Evolutionary conservation across 2,329 filamentous ascomycete genomes (phyloP).

Genomic region (Coniochaeta prunicola): DNA sequence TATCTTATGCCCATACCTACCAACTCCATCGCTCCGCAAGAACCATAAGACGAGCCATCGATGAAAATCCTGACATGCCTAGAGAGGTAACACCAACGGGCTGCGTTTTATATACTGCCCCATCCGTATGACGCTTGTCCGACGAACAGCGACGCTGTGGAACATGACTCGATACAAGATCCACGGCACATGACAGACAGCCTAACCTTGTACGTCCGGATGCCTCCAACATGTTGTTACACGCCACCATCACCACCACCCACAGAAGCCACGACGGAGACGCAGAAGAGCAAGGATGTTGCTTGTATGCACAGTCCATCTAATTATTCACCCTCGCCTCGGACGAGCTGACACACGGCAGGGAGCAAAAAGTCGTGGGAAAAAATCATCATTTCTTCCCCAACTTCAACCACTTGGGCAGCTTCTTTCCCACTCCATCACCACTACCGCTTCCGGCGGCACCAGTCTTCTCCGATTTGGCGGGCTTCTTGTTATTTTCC

Average conservation of each 20-base stretch:
- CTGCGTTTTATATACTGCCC: not conserved
- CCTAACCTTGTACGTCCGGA: not conserved
- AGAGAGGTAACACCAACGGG: not conserved
- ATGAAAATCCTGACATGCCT: not conserved
- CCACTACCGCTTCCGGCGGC: conserved; percentile 28
- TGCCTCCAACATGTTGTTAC: not conserved
- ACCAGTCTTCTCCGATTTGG: conserved; percentile 14
- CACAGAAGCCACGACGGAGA: not conserved
- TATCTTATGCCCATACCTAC: not conserved
- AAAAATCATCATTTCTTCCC: conserved; percentile 59
- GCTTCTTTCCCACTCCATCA: conserved; percentile 32
- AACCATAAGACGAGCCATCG: not conserved
- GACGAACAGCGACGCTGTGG: not conserved
- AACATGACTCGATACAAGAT: not conserved
- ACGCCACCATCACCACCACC: not conserved
- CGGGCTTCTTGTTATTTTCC: too few relatives aligned
- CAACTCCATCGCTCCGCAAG: not conserved
- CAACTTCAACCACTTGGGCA: conserved; percentile 67
- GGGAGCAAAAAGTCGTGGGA: too few relatives aligned
- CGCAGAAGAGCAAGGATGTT: too few relatives aligned
- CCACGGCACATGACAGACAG: not conserved
- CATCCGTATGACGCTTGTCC: not conserved
- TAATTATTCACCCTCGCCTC: too few relatives aligned
- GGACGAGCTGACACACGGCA: too few relatives aligned
- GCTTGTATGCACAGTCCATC: too few relatives aligned